Evolutionary conservation across 2,329 filamentous ascomycete species (phyloP), one percentile per base, ranked within the genome.

Genomic region (Pseudocercospora pini-densiflorae): DNA sequence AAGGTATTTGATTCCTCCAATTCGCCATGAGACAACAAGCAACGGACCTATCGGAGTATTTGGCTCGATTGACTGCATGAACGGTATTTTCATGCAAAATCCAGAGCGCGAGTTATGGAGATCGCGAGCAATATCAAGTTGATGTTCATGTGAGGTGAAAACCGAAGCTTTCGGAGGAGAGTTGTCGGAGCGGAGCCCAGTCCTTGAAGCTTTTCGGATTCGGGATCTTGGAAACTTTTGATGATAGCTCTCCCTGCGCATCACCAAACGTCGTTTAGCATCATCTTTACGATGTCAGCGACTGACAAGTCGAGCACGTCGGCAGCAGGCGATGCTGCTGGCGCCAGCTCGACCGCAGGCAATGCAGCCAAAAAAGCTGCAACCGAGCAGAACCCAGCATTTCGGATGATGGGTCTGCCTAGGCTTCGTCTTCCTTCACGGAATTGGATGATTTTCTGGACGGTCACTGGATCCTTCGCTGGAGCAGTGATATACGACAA

Each of bases 391-490:
- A 94, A 94, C 80, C 90, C 90, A 51, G 91, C 89, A 62, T 87
- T 92, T 74, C 88, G 87, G 70, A 91, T 92, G 86, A 88, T 95
- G 82, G 84, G 83, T 64, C 83, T 99, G 65, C 94, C 94, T 59
- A 91, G 90, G 72, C 87, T 97, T 68, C 91, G 92, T 66, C 88
- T 99, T 19, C 95, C 95, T 7, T 98, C 94, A 19, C 91, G 95
- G 68, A 98, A 98, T 79, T 99, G 95, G 95, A 88, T 95, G 81
- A 97, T 99, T 75, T 99, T 99, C 82, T 89, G 94, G 80, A 85
- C 90, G 55, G 79, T 98, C 63, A 90, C 90, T 10, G 90, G 90
- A 61, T 88, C 92, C 55, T 91, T 97, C 77, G 88, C 92, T 5
- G 89, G 88, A 16, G 91, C 93, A 61, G 86, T 98, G 63, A 87